phyloP scores from a whole-genome alignment of 1,284 basidiomycete genomes.

The Taiwanofungus camphoratus region DNA sequence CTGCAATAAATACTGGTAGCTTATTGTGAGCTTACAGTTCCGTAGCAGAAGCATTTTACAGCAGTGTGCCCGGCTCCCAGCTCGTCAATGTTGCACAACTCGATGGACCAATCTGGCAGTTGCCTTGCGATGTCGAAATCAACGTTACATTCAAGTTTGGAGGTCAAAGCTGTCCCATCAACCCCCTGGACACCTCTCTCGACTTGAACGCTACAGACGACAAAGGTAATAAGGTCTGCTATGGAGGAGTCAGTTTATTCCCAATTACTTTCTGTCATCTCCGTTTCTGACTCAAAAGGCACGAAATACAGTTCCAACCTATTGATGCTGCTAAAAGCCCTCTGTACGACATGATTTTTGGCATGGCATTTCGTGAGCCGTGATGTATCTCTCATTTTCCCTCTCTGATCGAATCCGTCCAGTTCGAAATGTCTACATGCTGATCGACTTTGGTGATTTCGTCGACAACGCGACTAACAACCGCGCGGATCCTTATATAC shows the following conservation, averaged over 20 bases:
- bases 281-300: too few relatives aligned
- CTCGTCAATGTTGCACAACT: conserved; percentile 34
- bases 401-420: neutral
- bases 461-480: conserved; percentile 23
- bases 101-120: conserved; percentile 40
- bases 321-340: conserved; percentile 13
- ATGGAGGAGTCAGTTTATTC: conserved; percentile 18
- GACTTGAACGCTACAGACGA: conserved; percentile 18
- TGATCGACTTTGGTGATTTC: conserved; percentile 33
- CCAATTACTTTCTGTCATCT: neutral
- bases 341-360: conserved; percentile 27
- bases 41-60: conserved; percentile 48
- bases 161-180: conserved; percentile 46
- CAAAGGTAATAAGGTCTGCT: conserved; percentile 16
- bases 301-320: conserved; percentile 24
- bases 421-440: conserved; percentile 32
- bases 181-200: conserved; percentile 45
- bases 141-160: conserved; percentile 54
- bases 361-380: conserved; percentile 31
- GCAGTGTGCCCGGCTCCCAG: conserved; percentile 38
- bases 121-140: conserved; percentile 51
- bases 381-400: neutral
- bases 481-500: conserved; percentile 27
- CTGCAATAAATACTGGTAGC: too few relatives aligned
- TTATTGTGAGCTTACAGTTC: conserved; percentile 26